Conservation (phyloP, 1,284 basidiomycete genomes). For the Vanrija sp. region DNA sequence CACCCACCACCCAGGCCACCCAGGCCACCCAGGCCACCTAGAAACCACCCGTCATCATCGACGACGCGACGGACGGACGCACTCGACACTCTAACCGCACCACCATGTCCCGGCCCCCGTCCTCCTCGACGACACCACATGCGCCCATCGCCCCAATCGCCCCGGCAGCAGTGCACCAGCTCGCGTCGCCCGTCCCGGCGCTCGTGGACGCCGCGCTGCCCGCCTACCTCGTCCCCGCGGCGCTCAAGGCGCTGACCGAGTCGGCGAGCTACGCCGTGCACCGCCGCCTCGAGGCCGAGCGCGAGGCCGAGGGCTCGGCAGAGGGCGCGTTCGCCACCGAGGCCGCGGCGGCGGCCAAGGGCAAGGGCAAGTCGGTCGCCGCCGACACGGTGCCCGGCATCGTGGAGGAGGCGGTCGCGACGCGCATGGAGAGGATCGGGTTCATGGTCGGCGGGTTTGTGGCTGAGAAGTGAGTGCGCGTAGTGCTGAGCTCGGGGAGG, state of each 20-base stretch:
- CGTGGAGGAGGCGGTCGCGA: conserved; percentile 65
- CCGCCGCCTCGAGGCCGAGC: conserved; percentile 32
- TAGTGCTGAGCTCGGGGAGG: no score
- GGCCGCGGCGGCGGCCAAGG: conserved; percentile 22
- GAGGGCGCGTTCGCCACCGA: conserved; percentile 8
- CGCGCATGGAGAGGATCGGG: conserved; percentile 75
- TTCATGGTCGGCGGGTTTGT: conserved; percentile 81
- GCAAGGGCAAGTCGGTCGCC: conserved; percentile 50
- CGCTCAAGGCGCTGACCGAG: conserved; percentile 65
- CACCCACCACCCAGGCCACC: no score
- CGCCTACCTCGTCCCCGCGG: conserved; percentile 79
- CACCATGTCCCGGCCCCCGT: conserved; percentile 41
- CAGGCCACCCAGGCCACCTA: no score
- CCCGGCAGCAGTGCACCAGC: conserved; percentile 36
- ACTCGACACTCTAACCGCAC: not conserved
- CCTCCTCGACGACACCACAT: conserved; percentile 30
- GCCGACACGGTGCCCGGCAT: conserved; percentile 22
- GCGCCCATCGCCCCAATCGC: conserved; percentile 33
- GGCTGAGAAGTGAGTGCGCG: conserved; percentile 76
- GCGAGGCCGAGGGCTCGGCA: conserved; percentile 36
- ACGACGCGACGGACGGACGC: not conserved
- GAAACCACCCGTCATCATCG: not conserved
- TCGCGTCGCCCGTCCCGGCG: conserved; percentile 44
- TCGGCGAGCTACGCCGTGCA: conserved; percentile 68
- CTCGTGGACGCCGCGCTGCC: conserved; percentile 70